Evolutionary conservation across 176 grass and related monocot species (phyloP).

Genomic region (Themeda triandra): DNA sequence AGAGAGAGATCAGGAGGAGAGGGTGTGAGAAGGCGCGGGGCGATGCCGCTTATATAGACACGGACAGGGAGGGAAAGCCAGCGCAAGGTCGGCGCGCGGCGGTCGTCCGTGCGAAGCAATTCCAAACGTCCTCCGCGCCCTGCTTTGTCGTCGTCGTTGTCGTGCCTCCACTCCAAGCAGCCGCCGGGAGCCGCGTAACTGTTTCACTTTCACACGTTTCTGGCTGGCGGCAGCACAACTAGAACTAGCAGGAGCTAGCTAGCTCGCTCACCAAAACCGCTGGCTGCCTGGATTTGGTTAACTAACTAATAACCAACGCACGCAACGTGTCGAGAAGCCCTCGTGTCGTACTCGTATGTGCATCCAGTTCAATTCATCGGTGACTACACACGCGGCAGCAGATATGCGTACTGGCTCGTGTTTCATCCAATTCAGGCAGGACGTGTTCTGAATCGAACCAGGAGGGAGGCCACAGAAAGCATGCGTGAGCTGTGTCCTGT

Average conservation of each 20-base stretch:
- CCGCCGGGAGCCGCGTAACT: slow-evolving; percentile 23
- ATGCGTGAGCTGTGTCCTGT: not conserved
- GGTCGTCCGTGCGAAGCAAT: slow-evolving; percentile 21
- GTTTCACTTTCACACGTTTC: not conserved
- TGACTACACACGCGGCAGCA: too few species aligned
- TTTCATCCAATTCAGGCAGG: too few species aligned
- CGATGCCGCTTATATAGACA: not conserved
- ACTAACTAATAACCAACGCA: not conserved
- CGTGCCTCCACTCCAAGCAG: slow-evolving; percentile 12
- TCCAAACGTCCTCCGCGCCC: slow-evolving; percentile 13
- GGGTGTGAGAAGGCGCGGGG: not conserved
- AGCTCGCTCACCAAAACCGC: not conserved
- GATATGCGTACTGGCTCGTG: too few species aligned
- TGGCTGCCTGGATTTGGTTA: not conserved
- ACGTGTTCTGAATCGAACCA: not conserved
- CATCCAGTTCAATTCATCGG: too few species aligned
- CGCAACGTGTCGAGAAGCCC: not conserved
- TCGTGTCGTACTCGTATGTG: too few species aligned
- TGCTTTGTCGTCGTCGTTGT: not conserved
- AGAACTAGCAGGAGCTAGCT: too few species aligned
- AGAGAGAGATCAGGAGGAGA: not conserved
- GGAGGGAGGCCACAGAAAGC: not conserved
- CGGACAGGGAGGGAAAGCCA: not conserved
- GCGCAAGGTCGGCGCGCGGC: not conserved
- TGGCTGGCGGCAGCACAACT: not conserved